A percentile compares a stretch with the other conserved stretches of the same genome.
phyloP scores from a whole-genome alignment of 139 green algal species.

The Chlorella sorokiniana region DNA sequence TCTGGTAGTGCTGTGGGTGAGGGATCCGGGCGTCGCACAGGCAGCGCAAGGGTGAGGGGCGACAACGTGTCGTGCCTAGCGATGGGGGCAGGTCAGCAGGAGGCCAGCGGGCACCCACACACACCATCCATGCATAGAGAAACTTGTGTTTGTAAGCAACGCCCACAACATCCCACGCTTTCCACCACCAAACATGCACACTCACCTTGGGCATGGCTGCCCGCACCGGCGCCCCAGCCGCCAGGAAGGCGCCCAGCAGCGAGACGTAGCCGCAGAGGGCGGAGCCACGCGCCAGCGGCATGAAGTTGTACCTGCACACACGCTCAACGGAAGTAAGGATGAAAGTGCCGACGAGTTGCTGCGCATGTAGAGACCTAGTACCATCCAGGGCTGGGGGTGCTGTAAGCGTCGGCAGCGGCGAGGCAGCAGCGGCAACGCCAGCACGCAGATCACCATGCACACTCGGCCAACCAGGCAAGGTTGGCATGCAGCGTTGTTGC shows the following conservation, averaged over 20 bases:
- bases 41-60: background rate
- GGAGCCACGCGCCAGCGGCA: constrained; percentile 90
- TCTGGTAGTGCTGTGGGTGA: constrained; percentile 68
- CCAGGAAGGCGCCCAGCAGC: constrained; percentile 86
- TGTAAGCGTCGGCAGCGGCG: background rate
- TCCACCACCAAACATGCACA: background rate
- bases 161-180: background rate
- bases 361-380: no score
- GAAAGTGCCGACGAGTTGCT: no score
- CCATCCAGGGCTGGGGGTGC: background rate
- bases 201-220: constrained; percentile 71
- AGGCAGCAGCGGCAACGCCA: background rate
- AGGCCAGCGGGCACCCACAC: background rate
- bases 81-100: background rate
- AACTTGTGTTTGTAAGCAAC: no score
- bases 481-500: no score
- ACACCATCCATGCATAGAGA: no score
- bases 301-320: constrained; percentile 97
- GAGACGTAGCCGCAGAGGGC: constrained; percentile 86
- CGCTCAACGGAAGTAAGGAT: no score
- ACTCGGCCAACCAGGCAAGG: background rate
- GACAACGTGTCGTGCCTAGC: background rate
- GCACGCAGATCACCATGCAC: background rate
- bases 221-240: constrained; percentile 76
- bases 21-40: background rate